phyloP scores from a whole-genome alignment of 345 rosid genomes.

The Pseudoturritis turrita region DNA sequence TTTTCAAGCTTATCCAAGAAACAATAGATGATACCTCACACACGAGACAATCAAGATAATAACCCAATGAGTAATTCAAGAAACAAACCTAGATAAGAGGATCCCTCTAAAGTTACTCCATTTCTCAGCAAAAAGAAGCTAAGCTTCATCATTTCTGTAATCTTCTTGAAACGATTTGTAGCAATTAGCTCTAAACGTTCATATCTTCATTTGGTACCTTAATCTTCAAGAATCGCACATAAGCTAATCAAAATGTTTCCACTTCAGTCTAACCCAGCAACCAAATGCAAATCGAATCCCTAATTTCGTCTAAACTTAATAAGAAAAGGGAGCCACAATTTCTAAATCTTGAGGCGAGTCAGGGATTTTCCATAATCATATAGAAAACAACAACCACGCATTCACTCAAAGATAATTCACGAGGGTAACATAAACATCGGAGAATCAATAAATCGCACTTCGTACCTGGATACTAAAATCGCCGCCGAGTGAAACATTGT shows the following conservation, averaged over 20 bases:
- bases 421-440: no score
- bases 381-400: background rate
- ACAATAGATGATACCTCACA: background rate
- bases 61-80: background rate
- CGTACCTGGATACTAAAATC: conserved; percentile 95
- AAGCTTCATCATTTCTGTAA: background rate
- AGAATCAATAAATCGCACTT: no score
- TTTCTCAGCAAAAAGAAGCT: conserved; percentile 2
- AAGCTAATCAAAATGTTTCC: background rate
- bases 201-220: background rate
- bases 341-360: background rate
- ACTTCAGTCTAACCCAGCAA: background rate
- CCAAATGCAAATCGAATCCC: conserved; percentile 11
- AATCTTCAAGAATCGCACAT: background rate
- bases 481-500: conserved; percentile 87
- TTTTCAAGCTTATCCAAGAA: background rate
- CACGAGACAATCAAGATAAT: background rate
- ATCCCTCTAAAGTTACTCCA: background rate
- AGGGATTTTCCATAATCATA: background rate
- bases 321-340: background rate
- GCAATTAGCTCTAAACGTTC: background rate
- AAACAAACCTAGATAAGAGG: background rate
- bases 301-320: background rate
- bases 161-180: background rate
- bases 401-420: background rate